Percentiles rank a stretch among this genome's conserved stretches.
phyloP scores from a whole-genome alignment of 345 rosid species.

The Sapria himalayana region DNA sequence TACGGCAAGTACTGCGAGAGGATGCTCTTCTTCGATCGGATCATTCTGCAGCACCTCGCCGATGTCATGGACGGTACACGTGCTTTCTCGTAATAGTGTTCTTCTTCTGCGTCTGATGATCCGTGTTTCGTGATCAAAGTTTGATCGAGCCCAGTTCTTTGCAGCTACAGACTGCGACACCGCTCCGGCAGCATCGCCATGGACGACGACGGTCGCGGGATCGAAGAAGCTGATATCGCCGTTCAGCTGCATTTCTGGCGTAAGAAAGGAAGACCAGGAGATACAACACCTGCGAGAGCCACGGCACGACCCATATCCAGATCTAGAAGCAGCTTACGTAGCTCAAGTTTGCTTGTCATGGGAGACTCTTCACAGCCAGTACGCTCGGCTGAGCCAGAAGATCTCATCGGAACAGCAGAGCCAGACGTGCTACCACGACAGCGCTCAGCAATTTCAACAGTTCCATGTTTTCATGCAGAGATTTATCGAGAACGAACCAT shows the following conservation, averaged over 20 bases:
- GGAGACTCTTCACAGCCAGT: constrained; percentile 96
- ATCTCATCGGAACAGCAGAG: constrained; percentile 46
- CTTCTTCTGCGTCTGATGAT: too few relatives aligned
- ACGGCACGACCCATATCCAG: constrained; percentile 29
- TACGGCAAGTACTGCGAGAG: constrained; percentile 74
- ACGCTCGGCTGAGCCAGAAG: constrained; percentile 51
- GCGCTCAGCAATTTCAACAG: constrained; percentile 81
- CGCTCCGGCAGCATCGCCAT: constrained; percentile 61
- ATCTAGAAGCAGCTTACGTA: constrained; percentile 71
- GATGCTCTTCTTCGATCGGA: constrained; percentile 68
- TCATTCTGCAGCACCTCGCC: constrained; percentile 42
- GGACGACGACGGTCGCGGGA: too few relatives aligned
- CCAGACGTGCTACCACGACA: constrained; percentile 41
- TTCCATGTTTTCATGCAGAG: constrained; percentile 76
- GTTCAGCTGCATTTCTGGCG: constrained; percentile 65
- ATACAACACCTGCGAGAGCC: constrained; percentile 31
- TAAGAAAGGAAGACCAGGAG: constrained; percentile 52
- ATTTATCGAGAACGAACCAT: constrained; percentile 85
- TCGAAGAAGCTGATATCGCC: constrained; percentile 73
- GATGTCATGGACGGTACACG: constrained; percentile 7
- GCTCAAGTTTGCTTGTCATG: constrained; percentile 91
- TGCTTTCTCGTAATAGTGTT: constrained; percentile 1
- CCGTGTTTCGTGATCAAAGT: not conserved
- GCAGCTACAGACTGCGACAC: constrained; percentile 25
- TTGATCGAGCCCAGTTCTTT: too few relatives aligned